Percentiles rank a stretch among this genome's conserved stretches.
Conservation (phyloP, 2,329 filamentous ascomycete species). For the Chaetomiaceae sp. region DNA sequence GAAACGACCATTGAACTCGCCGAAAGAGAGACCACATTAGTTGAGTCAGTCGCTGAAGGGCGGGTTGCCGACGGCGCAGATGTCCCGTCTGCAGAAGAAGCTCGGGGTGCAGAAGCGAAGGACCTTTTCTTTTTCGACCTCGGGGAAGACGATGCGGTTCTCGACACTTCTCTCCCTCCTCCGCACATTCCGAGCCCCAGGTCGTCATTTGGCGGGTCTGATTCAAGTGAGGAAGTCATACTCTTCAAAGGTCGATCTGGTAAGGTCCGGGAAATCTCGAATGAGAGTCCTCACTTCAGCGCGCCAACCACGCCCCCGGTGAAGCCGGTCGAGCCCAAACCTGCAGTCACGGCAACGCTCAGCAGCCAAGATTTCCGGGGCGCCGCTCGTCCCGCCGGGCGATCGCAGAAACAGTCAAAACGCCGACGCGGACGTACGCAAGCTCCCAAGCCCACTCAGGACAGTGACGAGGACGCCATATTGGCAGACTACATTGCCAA, state of each 20-base stretch:
- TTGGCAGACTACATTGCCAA: conserved; percentile 68
- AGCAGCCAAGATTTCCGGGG: neutral
- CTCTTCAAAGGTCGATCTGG: conserved; percentile 45
- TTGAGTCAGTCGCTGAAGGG: neutral
- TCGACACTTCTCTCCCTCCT: conserved; percentile 2
- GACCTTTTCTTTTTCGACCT: conserved; percentile 35
- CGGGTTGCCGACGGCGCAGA: neutral
- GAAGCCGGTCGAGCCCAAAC: neutral
- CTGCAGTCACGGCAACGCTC: neutral
- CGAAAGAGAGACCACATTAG: neutral
- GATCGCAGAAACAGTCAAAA: neutral
- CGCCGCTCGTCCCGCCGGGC: neutral
- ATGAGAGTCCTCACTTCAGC: neutral
- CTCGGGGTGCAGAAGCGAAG: neutral
- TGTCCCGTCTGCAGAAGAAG: neutral
- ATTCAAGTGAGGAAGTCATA: conserved; percentile 69
- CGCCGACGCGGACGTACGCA: neutral
- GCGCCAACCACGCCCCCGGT: neutral
- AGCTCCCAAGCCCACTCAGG: conserved; percentile 1
- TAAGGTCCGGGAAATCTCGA: conserved; percentile 4
- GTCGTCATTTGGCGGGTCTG: conserved; percentile 26
- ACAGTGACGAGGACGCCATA: conserved; percentile 43
- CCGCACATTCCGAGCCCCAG: conserved; percentile 17
- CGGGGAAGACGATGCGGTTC: conserved; percentile 26
- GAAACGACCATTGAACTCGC: neutral